Evolutionary conservation across 495 filamentous ascomycete genomes (phyloP), one percentile per base, ranked within the genome.

Genomic region (Recurvomyces mirabilis): DNA sequence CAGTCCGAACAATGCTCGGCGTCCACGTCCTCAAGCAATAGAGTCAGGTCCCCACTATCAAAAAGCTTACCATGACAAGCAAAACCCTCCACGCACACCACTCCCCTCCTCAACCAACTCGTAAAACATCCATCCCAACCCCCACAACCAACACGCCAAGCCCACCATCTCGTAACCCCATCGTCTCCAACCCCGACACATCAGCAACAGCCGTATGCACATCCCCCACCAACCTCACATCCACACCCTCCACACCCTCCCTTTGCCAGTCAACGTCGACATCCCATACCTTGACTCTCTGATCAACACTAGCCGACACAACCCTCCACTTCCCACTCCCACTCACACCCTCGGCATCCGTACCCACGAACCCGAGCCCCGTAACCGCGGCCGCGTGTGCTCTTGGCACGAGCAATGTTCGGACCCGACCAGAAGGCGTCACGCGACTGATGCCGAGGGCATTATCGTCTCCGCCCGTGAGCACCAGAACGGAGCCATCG

Each of bases 401-500:
- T 15, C 76, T 69, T 17, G 70, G 71, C 9, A 94, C 64, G 0
- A 82, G 65, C 1, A 75, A 58, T 10, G 75, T 75, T 38, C 17
- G 18, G 28, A 25, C 12, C n/a, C 25, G 15, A 10, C 33, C 25
- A 14, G n/a, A 9, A 10, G 32, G 31, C 4, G 39, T 49, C 26
- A 51, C 28, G 14, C 54, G 55, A 1, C 77, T 71, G 9, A 89
- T 53, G 0, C 71, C 73, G 0, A 94, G 54, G 3, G 81, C 78
- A 51, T 87, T 87, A 53, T 93, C 88, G 51, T 95, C 88, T 4
- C 88, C 84, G 13, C 82, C 86, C 0, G 82, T 81, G n/a, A 79
- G 57, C 14, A 89, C 48, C 7, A 89, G 25, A 22, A 65, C 69
- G 1, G 54, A 43, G 0, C 43, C 43, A 2, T 43, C 35, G 0